Conservation (phyloP, 345 rosid genomes). For the Pelargonium nanum region DNA sequence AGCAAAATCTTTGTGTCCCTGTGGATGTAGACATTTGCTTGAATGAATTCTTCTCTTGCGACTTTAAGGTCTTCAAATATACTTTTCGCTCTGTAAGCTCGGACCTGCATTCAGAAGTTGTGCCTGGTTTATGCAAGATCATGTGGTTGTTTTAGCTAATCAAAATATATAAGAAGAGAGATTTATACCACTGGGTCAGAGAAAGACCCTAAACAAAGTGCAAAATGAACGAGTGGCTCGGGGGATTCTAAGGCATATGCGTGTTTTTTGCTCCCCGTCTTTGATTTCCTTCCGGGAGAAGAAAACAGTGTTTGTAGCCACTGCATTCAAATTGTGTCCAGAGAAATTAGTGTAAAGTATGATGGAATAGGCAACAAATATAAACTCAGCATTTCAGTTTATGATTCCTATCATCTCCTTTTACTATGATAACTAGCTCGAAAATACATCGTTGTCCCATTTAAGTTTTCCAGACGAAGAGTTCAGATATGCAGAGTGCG, state of each 20-base stretch:
- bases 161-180: background rate
- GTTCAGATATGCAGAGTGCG: background rate
- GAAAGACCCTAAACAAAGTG: conserved; percentile 61
- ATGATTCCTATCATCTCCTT: background rate
- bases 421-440: background rate
- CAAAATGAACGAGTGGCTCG: conserved; percentile 78
- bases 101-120: conserved; percentile 34
- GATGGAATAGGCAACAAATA: background rate
- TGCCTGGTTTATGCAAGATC: background rate
- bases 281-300: conserved; percentile 59
- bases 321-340: conserved; percentile 27
- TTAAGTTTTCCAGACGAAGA: too few relatives aligned
- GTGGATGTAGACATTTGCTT: conserved; percentile 40
- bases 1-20: conserved; percentile 57
- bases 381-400: background rate
- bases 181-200: conserved; percentile 58
- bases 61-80: conserved; percentile 53
- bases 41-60: conserved; percentile 52
- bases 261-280: conserved; percentile 40
- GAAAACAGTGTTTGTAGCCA: conserved; percentile 69
- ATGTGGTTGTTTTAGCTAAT: background rate
- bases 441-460: too few relatives aligned
- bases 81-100: conserved; percentile 47
- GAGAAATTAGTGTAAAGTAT: background rate
- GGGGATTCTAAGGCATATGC: conserved; percentile 65